Evolutionary conservation across 129 eudicot genomes (phyloP), one percentile per base, ranked within the genome.

Genomic region (Silybum marianum): DNA sequence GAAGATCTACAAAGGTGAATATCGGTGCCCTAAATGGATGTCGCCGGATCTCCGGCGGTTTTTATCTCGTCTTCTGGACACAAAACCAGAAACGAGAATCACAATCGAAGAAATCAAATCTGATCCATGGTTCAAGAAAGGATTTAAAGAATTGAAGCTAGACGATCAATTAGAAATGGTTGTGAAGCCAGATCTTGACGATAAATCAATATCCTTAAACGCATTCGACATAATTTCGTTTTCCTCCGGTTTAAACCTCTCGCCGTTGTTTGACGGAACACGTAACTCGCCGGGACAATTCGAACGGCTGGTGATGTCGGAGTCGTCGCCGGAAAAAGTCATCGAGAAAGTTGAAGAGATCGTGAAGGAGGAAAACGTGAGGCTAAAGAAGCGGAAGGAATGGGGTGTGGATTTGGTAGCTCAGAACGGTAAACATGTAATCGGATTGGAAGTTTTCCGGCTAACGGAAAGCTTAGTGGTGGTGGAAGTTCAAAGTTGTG

Each of bases 1-100:
- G 79, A 93, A 93, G 86, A 93, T 93, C 38, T 91, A 91, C 84
- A 93, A 90, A 75, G 97, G 98, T 11, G 93, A 93, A 19, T 91
- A 76, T 48, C 68, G 86, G 62, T 90, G 95, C 16, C 95, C 98
- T 4, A 93, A 83, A 63, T 88, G 88, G 93, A 91, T 91, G 91
- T 91, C 98, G 10, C 60, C 87, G 9, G 98, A 93, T 13, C 86
- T 93, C 24, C 81, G 84, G 42, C 87, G 87, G 78, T 84, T 93
- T 3, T 62, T 93, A 3, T 77, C 91, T 39, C 93, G 90, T 16
- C 80, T 93, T 16, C 76, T 93, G 14, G 95, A 90, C n/a, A 88
- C 93, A 0, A 93, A 91, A 67, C 93, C 98, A 0, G 86, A 39
- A 4, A 87, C 91, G n/a, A 73, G 97, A 30, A 91, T 93, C 81